Base-by-base conservation (phyloP, 2,329 filamentous ascomycete species). In the Colletotrichum sp. region DNA sequence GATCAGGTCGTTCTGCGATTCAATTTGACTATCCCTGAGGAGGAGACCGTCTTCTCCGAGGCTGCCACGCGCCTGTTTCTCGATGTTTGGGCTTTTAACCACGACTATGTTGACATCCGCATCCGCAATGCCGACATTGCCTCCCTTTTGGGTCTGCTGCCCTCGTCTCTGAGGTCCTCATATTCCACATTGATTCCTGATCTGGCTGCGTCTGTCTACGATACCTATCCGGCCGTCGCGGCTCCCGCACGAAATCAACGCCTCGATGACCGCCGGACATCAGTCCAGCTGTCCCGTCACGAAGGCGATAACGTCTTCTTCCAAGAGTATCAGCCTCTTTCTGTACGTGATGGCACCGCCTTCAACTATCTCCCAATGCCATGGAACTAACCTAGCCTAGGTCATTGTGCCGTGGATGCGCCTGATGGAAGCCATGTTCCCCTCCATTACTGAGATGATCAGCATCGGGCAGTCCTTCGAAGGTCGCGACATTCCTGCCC, bases 1-100 rank as follows among this genome's bases (percentile, higher is more conserved):
- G 91, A 94, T 77, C 93, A 98, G 84, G 89, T 98, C n/a, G 95
- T 99, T 18, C 87, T 99, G 78, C 93, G 97, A 52, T 98, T 99
- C 89, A 95, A 94, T 81, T 87, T 98, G 71, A 93, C 90, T 77
- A 92, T 90, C 30, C 84, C 89, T 5, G 89, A 92, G 24, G 95
- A 98, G 81, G 93, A 95, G 75, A 85, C 87, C 39, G 93, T 93
- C 2, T 87, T 98, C 72, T 90, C 93, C n/a, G 90, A 94, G 72
- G 95, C 95, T 5, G 90, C 93, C 1, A 90, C 94, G 77, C 91
- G 92, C 21, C 90, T 98, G 28, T 94, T 97, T 80, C 88, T 99
- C 57, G 97, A 99, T 82, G 91, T 99, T 3, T 99, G 97, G 97
- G 93, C 95, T 26, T 95, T 95, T 79, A 94, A 93, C 7, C 88